Percentiles rank a stretch among this genome's conserved stretches.
phyloP scores from a whole-genome alignment of 495 filamentous ascomycete genomes.

The Hypoxylon subgilvum region DNA sequence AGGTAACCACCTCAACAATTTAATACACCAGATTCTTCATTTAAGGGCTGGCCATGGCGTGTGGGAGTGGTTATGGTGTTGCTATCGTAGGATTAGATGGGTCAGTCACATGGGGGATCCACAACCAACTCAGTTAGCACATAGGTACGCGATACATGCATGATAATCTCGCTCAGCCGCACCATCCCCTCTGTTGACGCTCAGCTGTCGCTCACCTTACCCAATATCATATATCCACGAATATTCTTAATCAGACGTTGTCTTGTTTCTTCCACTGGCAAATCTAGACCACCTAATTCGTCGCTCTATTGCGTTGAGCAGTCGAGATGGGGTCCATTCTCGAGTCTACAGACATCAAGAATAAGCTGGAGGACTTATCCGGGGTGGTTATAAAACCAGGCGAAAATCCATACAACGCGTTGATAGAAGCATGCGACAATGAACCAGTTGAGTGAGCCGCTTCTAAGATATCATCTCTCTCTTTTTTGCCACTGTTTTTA shows the following conservation, averaged over 20 bases:
- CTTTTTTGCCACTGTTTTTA: neutral
- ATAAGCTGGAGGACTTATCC: slow-evolving; percentile 64
- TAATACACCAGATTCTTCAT: too few species aligned
- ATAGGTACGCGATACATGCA: too few species aligned
- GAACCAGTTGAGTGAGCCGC: slow-evolving; percentile 59
- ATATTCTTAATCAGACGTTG: neutral
- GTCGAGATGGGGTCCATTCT: slow-evolving; percentile 43
- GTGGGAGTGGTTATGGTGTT: too few species aligned
- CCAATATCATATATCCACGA: neutral
- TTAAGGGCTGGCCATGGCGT: too few species aligned
- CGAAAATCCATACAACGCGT: slow-evolving; percentile 76
- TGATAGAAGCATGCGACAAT: slow-evolving; percentile 67
- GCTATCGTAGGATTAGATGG: too few species aligned
- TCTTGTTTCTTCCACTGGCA: neutral
- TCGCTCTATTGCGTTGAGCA: neutral
- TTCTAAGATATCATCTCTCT: neutral
- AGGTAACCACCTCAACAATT: too few species aligned
- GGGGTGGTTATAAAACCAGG: slow-evolving; percentile 53
- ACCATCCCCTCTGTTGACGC: neutral
- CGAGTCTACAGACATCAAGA: slow-evolving; percentile 52
- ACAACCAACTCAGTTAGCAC: too few species aligned
- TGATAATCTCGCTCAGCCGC: neutral
- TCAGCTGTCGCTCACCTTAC: too few species aligned
- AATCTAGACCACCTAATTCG: too few species aligned
- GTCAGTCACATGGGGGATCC: too few species aligned